A percentile compares a stretch with the other conserved stretches of the same genome.
Conservation (phyloP, 805 yeast genomes). For the Kodamaea fukazawae region DNA sequence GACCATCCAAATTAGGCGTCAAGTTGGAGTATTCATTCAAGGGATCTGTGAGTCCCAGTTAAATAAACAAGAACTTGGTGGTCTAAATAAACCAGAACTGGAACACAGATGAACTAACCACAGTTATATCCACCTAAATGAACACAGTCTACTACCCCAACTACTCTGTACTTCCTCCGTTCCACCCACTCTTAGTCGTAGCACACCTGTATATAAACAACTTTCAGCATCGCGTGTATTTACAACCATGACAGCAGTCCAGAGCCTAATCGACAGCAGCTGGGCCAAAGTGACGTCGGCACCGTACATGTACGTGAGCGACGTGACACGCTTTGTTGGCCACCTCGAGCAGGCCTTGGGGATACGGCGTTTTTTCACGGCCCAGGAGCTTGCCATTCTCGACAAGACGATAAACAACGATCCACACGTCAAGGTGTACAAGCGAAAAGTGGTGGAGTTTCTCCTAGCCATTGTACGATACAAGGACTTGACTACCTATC, state of each 20-base stretch:
- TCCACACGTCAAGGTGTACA: constrained; percentile 17
- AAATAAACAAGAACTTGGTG: too few relatives aligned
- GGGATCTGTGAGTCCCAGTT: too few relatives aligned
- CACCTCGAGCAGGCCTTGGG: constrained; percentile 21
- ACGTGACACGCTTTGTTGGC: constrained; percentile 19
- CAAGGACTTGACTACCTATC: constrained; percentile 18
- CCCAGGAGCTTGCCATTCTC: constrained; percentile 12
- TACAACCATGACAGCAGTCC: constrained; percentile 3
- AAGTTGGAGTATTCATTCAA: too few relatives aligned
- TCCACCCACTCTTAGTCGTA: too few relatives aligned
- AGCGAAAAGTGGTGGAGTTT: constrained; percentile 22
- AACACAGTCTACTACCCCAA: too few relatives aligned
- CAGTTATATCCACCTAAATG: too few relatives aligned
- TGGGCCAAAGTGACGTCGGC: constrained; percentile 8
- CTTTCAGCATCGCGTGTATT: neutral
- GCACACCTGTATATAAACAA: too few relatives aligned
- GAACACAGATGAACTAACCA: too few relatives aligned
- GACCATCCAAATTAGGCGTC: too few relatives aligned
- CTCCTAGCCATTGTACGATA: constrained; percentile 22
- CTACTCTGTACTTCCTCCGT: too few relatives aligned
- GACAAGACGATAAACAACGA: constrained; percentile 11
- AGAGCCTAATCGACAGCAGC: constrained; percentile 9
- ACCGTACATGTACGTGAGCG: constrained; percentile 20
- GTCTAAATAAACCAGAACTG: too few relatives aligned
- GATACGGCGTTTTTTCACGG: constrained; percentile 17